Conservation (phyloP, 257 asterid genomes). For the Misopates orontium region DNA sequence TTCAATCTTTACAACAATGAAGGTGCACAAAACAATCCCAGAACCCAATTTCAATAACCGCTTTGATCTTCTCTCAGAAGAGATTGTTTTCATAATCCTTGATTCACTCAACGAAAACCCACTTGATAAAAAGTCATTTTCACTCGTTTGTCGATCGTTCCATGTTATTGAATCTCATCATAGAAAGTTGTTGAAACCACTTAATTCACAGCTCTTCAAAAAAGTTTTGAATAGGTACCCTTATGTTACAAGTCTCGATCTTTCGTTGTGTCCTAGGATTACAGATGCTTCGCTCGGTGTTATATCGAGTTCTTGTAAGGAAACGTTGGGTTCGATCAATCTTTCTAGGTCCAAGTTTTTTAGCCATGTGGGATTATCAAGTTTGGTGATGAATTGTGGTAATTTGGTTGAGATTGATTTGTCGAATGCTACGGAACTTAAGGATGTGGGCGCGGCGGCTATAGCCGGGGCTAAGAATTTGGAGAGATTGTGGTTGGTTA, state of each 20-base stretch:
- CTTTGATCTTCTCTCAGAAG: conserved; percentile 75
- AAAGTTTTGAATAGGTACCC: conserved; percentile 55
- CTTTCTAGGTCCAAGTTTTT: conserved; percentile 71
- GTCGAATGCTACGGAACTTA: conserved; percentile 73
- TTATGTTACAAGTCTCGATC: conserved; percentile 57
- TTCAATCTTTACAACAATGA: conserved; percentile 25
- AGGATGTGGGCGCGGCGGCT: conserved; percentile 64
- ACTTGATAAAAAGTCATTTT: conserved; percentile 70
- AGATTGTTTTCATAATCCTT: conserved; percentile 61
- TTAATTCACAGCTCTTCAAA: conserved; percentile 52
- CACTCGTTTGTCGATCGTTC: conserved; percentile 74
- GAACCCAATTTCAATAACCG: conserved; percentile 33
- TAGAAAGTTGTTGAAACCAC: conserved; percentile 64
- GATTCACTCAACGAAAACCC: conserved; percentile 71
- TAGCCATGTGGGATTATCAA: conserved; percentile 60
- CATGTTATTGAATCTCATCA: conserved; percentile 63
- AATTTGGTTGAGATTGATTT: conserved; percentile 84
- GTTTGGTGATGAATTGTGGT: conserved; percentile 56
- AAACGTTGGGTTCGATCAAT: conserved; percentile 59
- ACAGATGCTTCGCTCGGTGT: conserved; percentile 52
- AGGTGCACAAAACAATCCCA: conserved; percentile 45
- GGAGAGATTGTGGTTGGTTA: conserved; percentile 71
- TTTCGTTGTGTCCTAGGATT: conserved; percentile 69
- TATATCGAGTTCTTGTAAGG: conserved; percentile 42
- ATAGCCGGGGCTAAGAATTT: conserved; percentile 84